Conservation (phyloP, 345 rosid species). For the Carallia pectinifolia region DNA sequence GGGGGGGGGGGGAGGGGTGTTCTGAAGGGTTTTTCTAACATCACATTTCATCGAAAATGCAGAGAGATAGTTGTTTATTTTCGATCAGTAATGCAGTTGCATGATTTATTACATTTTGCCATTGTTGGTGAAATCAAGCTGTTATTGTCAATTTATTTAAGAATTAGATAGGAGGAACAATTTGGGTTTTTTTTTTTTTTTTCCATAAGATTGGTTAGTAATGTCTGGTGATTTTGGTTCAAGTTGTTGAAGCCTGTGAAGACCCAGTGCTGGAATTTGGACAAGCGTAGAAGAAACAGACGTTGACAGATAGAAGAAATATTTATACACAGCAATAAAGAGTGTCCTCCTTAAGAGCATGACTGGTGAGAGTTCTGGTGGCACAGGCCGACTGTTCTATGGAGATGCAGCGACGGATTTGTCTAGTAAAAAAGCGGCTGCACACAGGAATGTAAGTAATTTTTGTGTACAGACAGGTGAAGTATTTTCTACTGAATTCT, state of each 20-base stretch:
- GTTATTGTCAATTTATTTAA: not conserved
- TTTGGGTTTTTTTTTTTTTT: not conserved
- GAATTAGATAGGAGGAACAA: slow-evolving; percentile 3
- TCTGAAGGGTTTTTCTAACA: not conserved
- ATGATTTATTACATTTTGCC: not conserved
- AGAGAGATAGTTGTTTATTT: not conserved
- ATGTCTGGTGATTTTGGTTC: not conserved
- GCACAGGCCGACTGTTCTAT: slow-evolving; percentile 33
- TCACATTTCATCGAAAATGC: not conserved
- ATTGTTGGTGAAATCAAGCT: slow-evolving; percentile 6
- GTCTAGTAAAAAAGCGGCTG: slow-evolving; percentile 9
- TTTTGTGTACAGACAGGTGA: slow-evolving; percentile 75
- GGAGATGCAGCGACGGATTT: slow-evolving; percentile 25
- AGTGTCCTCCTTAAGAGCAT: slow-evolving; percentile 30
- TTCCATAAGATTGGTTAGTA: not conserved
- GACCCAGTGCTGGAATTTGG: slow-evolving; percentile 1
- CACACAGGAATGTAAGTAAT: slow-evolving; percentile 30
- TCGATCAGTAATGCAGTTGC: not conserved
- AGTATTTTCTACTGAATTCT: slow-evolving; percentile 67
- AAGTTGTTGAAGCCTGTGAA: slow-evolving; percentile 6
- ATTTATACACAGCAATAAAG: not conserved
- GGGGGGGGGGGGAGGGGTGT: no score
- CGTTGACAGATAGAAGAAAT: not conserved
- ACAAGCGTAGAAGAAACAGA: not conserved
- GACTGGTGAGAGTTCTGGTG: slow-evolving; percentile 48